A percentile compares a stretch with the other conserved stretches of the same genome.
phyloP scores from a whole-genome alignment of 805 yeast genomes.

The Wickerhamomyces xylosicus region DNA sequence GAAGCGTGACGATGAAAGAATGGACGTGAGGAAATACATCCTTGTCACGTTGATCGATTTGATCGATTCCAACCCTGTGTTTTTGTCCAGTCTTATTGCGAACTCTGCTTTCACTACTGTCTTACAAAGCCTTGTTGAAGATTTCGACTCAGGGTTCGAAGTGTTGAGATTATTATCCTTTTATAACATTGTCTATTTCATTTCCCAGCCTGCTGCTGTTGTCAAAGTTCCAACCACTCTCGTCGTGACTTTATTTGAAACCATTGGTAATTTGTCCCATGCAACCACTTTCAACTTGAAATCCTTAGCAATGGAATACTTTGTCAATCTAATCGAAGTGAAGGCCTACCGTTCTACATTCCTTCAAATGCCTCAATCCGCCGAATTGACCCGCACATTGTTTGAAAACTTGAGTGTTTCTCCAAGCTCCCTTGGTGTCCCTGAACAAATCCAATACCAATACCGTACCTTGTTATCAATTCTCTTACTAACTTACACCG shows the following conservation, averaged over 20 bases:
- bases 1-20: no score
- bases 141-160: slow-evolving; percentile 28
- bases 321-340: slow-evolving; percentile 47
- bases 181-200: slow-evolving; percentile 40
- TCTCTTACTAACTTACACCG: slow-evolving; percentile 80
- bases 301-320: slow-evolving; percentile 54
- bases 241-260: slow-evolving; percentile 10
- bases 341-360: slow-evolving; percentile 43
- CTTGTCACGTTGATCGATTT: slow-evolving; percentile 55
- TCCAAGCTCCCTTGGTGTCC: slow-evolving; percentile 20
- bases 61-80: slow-evolving; percentile 17
- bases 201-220: slow-evolving; percentile 21
- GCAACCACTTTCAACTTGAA: slow-evolving; percentile 40
- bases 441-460: slow-evolving; percentile 51
- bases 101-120: slow-evolving; percentile 1
- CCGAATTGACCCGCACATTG: slow-evolving; percentile 28
- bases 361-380: slow-evolving; percentile 23
- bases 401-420: slow-evolving; percentile 29
- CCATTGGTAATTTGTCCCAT: slow-evolving; percentile 12
- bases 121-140: slow-evolving; percentile 33
- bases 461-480: slow-evolving; percentile 68
- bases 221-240: slow-evolving; percentile 15
- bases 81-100: slow-evolving; percentile 31
- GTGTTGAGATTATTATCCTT: slow-evolving; percentile 45
- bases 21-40: slow-evolving; percentile 48